A percentile compares a stretch with the other conserved stretches of the same genome.
These are phyloP conservation scores for Boletus eberwhitei DNA, from an alignment of 768 basidiomycete genomes.

Conservation along the genomic window DNA sequence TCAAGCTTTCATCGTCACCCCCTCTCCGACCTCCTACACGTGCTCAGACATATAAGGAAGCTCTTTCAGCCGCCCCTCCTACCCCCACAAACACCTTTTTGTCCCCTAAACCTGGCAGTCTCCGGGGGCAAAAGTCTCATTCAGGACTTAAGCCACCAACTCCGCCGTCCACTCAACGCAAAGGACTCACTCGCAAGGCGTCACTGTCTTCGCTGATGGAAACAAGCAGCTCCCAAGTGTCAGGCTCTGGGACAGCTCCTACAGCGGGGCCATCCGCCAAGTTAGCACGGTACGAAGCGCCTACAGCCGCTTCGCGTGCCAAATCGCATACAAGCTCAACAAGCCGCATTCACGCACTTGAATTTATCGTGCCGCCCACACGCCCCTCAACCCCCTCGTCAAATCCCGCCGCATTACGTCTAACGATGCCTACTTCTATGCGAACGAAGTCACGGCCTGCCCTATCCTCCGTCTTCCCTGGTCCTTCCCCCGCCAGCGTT, in stretches of 20 bases:
- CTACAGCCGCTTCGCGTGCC: slow-evolving; percentile 79
- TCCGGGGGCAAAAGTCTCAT: slow-evolving; percentile 83
- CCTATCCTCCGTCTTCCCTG: slow-evolving; percentile 71
- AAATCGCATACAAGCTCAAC: slow-evolving; percentile 66
- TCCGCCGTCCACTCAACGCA: slow-evolving; percentile 60
- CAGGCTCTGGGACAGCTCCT: slow-evolving; percentile 46
- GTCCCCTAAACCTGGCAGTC: slow-evolving; percentile 65
- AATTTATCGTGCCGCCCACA: slow-evolving; percentile 70
- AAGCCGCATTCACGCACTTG: slow-evolving; percentile 53
- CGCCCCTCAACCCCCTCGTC: slow-evolving; percentile 78
- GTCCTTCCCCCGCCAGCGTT: slow-evolving; percentile 34
- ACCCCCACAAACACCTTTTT: slow-evolving; percentile 55
- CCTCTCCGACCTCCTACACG: slow-evolving; percentile 51
- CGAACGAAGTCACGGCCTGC: slow-evolving; percentile 72
- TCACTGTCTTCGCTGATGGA: slow-evolving; percentile 76
- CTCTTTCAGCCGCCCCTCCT: slow-evolving; percentile 48
- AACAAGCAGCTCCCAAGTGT: slow-evolving; percentile 50
- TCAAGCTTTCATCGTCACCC: slow-evolving; percentile 68
- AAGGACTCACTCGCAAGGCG: slow-evolving; percentile 65
- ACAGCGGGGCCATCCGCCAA: slow-evolving; percentile 36
- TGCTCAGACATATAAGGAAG: slow-evolving; percentile 57
- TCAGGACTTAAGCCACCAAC: slow-evolving; percentile 75
- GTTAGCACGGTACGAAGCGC: slow-evolving; percentile 62
- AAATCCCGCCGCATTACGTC: slow-evolving; percentile 70
- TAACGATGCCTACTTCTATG: slow-evolving; percentile 85